A percentile compares a stretch with the other conserved stretches of the same genome.
Conservation (phyloP, 371 early-diverging fungal species). For the Mortierella polycephala region DNA sequence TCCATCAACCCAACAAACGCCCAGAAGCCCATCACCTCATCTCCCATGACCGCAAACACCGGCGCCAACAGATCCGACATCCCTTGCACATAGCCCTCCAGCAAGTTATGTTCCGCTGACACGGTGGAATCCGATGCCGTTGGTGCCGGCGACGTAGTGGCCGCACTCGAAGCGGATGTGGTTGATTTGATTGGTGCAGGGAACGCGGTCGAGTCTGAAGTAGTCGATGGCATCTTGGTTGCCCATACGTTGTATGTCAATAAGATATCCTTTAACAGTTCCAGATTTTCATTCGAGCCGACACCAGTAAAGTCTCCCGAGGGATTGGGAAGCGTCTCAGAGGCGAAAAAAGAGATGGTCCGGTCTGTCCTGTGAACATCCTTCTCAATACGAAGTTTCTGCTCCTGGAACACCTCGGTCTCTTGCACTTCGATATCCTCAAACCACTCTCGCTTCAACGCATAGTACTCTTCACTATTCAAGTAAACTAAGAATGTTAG, state of each 20-base stretch:
- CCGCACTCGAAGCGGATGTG: not conserved
- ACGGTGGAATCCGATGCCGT: not conserved
- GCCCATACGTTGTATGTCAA: conserved; percentile 85
- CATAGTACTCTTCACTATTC: conserved; percentile 83
- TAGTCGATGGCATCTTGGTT: conserved; percentile 18
- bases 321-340: conserved; percentile 71
- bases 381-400: conserved; percentile 90
- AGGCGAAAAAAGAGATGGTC: conserved; percentile 79
- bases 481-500: no score
- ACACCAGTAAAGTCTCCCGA: conserved; percentile 64
- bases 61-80: conserved; percentile 96
- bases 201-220: conserved; percentile 15
- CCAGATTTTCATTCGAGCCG: conserved; percentile 76
- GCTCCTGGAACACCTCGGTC: conserved; percentile 76
- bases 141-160: not conserved
- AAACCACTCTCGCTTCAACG: conserved; percentile 85
- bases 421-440: conserved; percentile 66
- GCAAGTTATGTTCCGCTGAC: conserved; percentile 16
- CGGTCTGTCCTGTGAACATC: conserved; percentile 96
- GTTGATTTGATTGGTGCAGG: no score
- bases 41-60: conserved; percentile 84
- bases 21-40: conserved; percentile 94
- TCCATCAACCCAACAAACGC: conserved; percentile 92
- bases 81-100: conserved; percentile 93
- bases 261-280: conserved; percentile 87